Conservation (phyloP, 2,329 filamentous ascomycete species). For the Hymenoscyphus salicellus region DNA sequence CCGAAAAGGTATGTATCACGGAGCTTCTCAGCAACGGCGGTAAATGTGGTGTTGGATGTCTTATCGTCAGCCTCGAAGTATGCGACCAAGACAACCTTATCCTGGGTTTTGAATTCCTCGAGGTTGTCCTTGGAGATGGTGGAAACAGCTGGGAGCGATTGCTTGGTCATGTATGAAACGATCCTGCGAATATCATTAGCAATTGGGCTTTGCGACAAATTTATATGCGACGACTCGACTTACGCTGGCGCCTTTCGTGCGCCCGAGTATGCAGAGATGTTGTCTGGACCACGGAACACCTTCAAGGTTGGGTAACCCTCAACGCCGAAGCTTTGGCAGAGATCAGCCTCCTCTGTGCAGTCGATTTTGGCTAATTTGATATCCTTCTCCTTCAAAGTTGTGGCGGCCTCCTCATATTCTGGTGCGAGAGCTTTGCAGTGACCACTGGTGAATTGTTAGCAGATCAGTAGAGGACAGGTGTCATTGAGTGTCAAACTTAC, state of each 20-base stretch:
- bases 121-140: conserved; percentile 75
- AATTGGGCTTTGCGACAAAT: neutral
- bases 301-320: conserved; percentile 99
- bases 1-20: conserved; percentile 93
- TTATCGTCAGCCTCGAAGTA: conserved; percentile 81
- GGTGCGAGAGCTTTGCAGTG: conserved; percentile 98
- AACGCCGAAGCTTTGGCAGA: conserved; percentile 86
- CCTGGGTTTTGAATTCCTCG: conserved; percentile 94
- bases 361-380: conserved; percentile 85
- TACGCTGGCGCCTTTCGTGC: conserved; percentile 80
- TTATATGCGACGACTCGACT: conserved; percentile 35
- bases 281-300: conserved; percentile 91
- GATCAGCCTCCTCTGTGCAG: conserved; percentile 89
- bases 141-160: conserved; percentile 90
- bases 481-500: conserved; percentile 27
- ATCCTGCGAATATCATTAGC: conserved; percentile 44
- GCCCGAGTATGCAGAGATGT: conserved; percentile 78
- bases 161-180: conserved; percentile 94
- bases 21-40: conserved; percentile 64
- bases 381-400: conserved; percentile 80
- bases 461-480: conserved; percentile 26
- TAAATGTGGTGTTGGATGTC: conserved; percentile 82
- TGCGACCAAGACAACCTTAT: conserved; percentile 92
- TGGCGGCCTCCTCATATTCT: conserved; percentile 85
- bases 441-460: conserved; percentile 46